Evolutionary conservation across 345 rosid species (phyloP), one percentile per base, ranked within the genome.

Genomic region (Lagerstroemia speciosa): DNA sequence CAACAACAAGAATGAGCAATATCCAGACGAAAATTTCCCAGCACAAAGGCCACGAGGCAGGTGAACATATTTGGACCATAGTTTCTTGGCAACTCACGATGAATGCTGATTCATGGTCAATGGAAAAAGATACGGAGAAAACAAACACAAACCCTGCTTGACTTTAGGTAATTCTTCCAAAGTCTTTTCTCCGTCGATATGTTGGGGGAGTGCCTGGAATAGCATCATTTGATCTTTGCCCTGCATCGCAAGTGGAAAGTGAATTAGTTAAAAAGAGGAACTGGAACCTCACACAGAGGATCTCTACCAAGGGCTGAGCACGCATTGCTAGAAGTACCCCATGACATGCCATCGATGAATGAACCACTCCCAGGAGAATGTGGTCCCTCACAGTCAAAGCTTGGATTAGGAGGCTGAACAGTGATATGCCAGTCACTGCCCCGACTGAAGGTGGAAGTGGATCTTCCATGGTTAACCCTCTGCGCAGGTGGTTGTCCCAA

Each of bases 121-220:
- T 22, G 26, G 26, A 52, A 52, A 22, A 52, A 22, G 19, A 20
- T n/a, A n/a, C n/a, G n/a, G n/a, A n/a, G n/a, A 52, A 50, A 52
- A 20, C 32, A 68, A 69, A 69, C 27, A 46, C 33, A 29, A n/a
- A n/a, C n/a, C n/a, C n/a, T n/a, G n/a, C 66, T 67, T 30, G 33
- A 67, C 78, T 48, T 82, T 82, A 91, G 65, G 88, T 78, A 75
- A 87, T 89, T 82, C 90, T 89, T 81, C 93, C 98, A 68, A 82
- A 80, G 76, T 93, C 97, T 80, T 85, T 88, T 84, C 88, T 91
- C 74, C 93, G 93, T 46, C 90, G 91, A 46, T 92, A 86, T 78
- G 97, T 69, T 12, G 98, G 83, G n/a, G 83, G 91, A 60, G 87
- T 82, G 83, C 83, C 87, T 31, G 91, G 72, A 69, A 83, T 78